Conservation (phyloP, 306 rosid genomes). For the Cucurbita pepo region DNA sequence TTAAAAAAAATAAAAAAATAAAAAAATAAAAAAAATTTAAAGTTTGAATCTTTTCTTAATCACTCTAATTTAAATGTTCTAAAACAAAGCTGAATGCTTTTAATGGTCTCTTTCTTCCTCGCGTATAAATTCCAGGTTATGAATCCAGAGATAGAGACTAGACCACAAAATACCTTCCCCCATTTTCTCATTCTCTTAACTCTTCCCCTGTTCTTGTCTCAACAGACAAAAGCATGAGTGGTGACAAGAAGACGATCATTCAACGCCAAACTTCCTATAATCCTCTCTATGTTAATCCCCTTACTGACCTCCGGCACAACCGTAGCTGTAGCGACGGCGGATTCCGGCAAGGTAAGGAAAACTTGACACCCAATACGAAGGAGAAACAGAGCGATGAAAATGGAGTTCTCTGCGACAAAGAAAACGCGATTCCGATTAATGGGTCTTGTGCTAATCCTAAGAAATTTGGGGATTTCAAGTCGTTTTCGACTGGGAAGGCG, state of each 20-base stretch:
- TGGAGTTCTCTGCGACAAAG: slow-evolving; percentile 20
- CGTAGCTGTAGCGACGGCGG: slow-evolving; percentile 46
- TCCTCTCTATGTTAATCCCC: slow-evolving; percentile 41
- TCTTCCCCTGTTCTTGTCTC: not conserved
- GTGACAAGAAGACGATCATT: not conserved
- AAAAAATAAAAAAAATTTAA: too few relatives aligned
- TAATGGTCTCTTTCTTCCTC: too few relatives aligned
- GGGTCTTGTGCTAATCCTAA: slow-evolving; percentile 19
- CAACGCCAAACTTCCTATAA: slow-evolving; percentile 27
- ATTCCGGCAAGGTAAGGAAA: slow-evolving; percentile 14
- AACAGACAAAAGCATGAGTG: not conserved
- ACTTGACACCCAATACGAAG: slow-evolving; percentile 15
- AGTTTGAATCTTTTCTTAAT: too few relatives aligned
- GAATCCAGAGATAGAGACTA: not conserved
- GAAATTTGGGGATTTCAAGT: slow-evolving; percentile 25
- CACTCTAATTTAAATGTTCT: too few relatives aligned
- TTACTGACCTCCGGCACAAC: slow-evolving; percentile 30
- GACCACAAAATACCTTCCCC: not conserved
- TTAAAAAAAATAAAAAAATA: too few relatives aligned
- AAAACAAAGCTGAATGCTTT: too few relatives aligned
- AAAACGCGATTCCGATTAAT: slow-evolving; percentile 24
- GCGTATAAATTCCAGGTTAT: not conserved
- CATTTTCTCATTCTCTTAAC: not conserved
- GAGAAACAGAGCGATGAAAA: not conserved
- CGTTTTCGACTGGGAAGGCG: slow-evolving; percentile 39